These are phyloP conservation scores for Talaromyces adpressus DNA, from an alignment of 495 filamentous ascomycete genomes.

Conservation along the genomic window DNA sequence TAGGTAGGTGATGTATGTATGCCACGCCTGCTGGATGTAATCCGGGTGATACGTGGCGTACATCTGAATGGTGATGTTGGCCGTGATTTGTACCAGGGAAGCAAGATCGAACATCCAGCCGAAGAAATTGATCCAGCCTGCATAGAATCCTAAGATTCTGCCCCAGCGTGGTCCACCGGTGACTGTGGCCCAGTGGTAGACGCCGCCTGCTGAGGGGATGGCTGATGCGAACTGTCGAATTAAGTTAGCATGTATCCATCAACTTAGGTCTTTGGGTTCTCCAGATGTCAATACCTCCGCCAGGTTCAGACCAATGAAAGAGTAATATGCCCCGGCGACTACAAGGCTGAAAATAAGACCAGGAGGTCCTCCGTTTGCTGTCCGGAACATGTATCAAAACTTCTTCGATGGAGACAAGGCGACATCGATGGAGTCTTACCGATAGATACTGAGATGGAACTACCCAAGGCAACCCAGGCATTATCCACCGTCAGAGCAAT, in stretches of 20 bases:
- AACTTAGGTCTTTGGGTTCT: too few relatives aligned
- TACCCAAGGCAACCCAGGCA: constrained; percentile 44
- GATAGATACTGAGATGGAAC: constrained; percentile 45
- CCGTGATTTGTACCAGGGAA: constrained; percentile 56
- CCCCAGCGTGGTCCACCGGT: constrained; percentile 57
- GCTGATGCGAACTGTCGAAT: constrained; percentile 64
- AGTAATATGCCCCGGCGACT: constrained; percentile 34
- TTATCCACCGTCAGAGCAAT: constrained; percentile 36
- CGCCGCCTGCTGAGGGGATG: constrained; percentile 73
- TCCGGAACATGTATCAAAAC: not conserved
- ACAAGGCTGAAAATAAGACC: constrained; percentile 38
- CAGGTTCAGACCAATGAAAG: constrained; percentile 31
- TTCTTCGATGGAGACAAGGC: not conserved
- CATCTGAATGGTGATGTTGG: constrained; percentile 61
- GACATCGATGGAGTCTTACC: constrained; percentile 22
- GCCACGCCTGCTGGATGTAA: constrained; percentile 55
- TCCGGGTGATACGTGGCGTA: constrained; percentile 57
- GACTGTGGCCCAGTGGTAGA: constrained; percentile 76
- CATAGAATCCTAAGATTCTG: constrained; percentile 58
- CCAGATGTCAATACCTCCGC: constrained; percentile 24
- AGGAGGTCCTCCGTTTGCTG: constrained; percentile 40
- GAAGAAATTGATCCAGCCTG: constrained; percentile 68
- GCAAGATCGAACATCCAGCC: constrained; percentile 65
- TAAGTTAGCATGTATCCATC: constrained; percentile 23
- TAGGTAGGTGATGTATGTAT: constrained; percentile 65